A percentile compares a stretch with the other conserved stretches of the same genome.
Conservation (phyloP, 495 filamentous ascomycete species). For the Trichoderma orchidacearum region DNA sequence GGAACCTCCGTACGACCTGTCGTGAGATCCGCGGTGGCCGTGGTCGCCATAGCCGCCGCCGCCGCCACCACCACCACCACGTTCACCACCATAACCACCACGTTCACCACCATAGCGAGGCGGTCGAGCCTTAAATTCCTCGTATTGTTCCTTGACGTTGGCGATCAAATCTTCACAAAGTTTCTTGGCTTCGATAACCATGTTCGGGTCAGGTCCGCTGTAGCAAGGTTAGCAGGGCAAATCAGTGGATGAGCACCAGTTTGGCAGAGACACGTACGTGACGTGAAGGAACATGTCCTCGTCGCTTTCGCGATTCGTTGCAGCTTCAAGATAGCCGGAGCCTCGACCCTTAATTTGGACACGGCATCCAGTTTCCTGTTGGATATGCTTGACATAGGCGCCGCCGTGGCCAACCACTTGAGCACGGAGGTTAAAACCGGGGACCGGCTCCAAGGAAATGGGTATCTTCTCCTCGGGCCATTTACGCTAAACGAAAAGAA, state of each 20-base stretch:
- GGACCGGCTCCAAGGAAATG: slow-evolving; percentile 77
- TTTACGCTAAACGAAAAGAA: slow-evolving; percentile 92
- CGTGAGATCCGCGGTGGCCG: slow-evolving; percentile 21
- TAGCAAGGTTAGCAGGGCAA: slow-evolving; percentile 14
- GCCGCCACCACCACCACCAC: slow-evolving; percentile 16
- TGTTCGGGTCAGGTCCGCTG: slow-evolving; percentile 74
- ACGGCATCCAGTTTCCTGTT: slow-evolving; percentile 82
- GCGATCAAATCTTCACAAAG: slow-evolving; percentile 75
- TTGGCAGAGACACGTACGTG: slow-evolving; percentile 45
- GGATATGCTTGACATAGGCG: slow-evolving; percentile 93
- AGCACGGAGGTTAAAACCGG: slow-evolving; percentile 91
- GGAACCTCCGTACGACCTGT: slow-evolving; percentile 20
- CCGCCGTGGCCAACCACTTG: slow-evolving; percentile 91
- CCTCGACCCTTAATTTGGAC: slow-evolving; percentile 96
- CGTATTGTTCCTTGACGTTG: slow-evolving; percentile 76
- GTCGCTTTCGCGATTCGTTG: slow-evolving; percentile 75
- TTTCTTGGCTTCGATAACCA: slow-evolving; percentile 77
- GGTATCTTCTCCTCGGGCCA: slow-evolving; percentile 95
- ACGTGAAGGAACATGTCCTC: slow-evolving; percentile 94
- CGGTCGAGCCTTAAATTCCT: slow-evolving; percentile 76
- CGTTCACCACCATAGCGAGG: slow-evolving; percentile 50
- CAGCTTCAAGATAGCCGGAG: slow-evolving; percentile 85
- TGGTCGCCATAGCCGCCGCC: slow-evolving; percentile 24
- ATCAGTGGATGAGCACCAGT: not conserved
- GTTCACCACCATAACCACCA: slow-evolving; percentile 13